Evolutionary conservation across 805 yeast genomes (phyloP), one percentile per base, ranked within the genome.

Genomic region (Kuraishia piskuri): DNA sequence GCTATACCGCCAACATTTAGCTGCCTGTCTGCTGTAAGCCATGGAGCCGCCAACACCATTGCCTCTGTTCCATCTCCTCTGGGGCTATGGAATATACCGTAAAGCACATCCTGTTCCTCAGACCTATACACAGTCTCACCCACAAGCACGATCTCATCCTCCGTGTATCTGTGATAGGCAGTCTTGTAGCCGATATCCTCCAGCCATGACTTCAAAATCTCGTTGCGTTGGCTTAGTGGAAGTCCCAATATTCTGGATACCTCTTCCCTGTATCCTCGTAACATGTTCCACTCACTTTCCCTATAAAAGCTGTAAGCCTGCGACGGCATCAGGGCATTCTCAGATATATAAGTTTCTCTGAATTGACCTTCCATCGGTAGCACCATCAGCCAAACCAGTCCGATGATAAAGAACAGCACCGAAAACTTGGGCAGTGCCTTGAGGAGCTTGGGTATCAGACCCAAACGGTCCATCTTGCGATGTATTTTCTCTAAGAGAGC

Each of bases 61-160:
- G 97, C 89, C 68, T 94, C 99, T 1, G 98, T 90, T 55, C 91
- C 94, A 62, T 92, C 98, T 24, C 97, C 97, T 57, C 96, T 74
- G 8, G 98, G 96, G 0, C 96, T 94, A 63, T 89, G 96, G 68
- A 88, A 77, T 3, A 91, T 80, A 0, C 90, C 96, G 65, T 92
- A 94, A 40, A 88, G 53, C 1, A 66, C 64, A 7, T 57, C 36
- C 40, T 31, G 40, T 12, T 31, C 40, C 14, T 31, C 19, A 71
- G 48, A 77, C 78, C 14, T 31, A 31, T 31, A 31, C 26, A 73
- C 71, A 20, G 81, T 80, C 19, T 63, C 60, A 24, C 65, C 67
- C 3, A 66, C 61, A 52, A 75, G 74, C 20, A 70, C 61, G 8
- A 59, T 56, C 24, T 57, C 56, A 17, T 59, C 55, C 24, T 64